Percentiles rank a stretch among this genome's conserved stretches.
Conservation (phyloP, 1,284 basidiomycete species). For the Ustilago loliicola region DNA sequence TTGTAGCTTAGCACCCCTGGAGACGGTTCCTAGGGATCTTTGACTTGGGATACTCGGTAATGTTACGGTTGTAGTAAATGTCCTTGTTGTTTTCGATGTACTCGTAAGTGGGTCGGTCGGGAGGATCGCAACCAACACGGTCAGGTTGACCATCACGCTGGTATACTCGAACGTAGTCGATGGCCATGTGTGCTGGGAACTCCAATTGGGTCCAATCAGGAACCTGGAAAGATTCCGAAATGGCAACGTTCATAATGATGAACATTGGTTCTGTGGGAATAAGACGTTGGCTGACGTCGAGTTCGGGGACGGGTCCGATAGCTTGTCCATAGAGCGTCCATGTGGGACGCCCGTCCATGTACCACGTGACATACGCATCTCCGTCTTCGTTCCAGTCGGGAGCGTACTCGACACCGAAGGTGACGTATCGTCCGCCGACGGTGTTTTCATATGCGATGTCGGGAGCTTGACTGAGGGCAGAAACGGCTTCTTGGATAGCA, state of each 20-base stretch:
- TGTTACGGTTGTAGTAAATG: constrained; percentile 66
- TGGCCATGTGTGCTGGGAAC: constrained; percentile 72
- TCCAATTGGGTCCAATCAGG: constrained; percentile 71
- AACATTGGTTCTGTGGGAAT: constrained; percentile 67
- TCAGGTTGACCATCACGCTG: constrained; percentile 71
- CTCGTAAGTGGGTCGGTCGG: constrained; percentile 63
- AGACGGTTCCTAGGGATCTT: constrained; percentile 48
- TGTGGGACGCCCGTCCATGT: constrained; percentile 65
- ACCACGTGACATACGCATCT: constrained; percentile 63
- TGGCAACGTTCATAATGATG: constrained; percentile 55
- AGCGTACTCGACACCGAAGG: constrained; percentile 68
- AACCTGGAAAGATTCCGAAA: constrained; percentile 72
- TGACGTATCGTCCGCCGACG: constrained; percentile 42
- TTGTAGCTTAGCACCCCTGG: constrained; percentile 34
- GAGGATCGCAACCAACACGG: constrained; percentile 66
- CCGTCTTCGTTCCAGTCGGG: constrained; percentile 65
- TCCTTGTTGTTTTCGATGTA: constrained; percentile 68
- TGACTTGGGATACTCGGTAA: constrained; percentile 50
- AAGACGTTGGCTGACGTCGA: constrained; percentile 58
- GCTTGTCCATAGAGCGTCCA: constrained; percentile 61
- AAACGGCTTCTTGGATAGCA: constrained; percentile 68
- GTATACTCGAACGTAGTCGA: constrained; percentile 73
- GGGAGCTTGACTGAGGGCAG: constrained; percentile 60
- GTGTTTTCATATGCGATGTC: constrained; percentile 56
- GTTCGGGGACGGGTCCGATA: constrained; percentile 45